These are phyloP conservation scores for Dimocarpus longan DNA, from an alignment of 345 rosid genomes.

Conservation along the genomic window DNA sequence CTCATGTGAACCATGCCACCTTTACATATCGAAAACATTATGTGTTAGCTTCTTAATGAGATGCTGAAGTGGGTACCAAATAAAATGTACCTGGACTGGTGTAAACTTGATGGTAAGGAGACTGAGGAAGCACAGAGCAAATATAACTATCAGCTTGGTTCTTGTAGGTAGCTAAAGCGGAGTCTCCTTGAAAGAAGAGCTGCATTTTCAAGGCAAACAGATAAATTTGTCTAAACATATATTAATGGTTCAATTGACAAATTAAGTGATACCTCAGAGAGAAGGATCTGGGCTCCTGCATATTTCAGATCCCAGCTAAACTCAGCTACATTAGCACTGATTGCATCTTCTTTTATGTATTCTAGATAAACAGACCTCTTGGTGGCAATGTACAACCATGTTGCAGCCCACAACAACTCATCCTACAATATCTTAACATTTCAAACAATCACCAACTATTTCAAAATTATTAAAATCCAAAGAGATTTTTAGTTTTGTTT, in stretches of 20 bases:
- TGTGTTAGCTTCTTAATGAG: background rate
- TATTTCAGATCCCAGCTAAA: slow-evolving; percentile 96
- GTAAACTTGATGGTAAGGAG: slow-evolving; percentile 69
- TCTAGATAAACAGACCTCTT: slow-evolving; percentile 37
- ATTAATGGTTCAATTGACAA: background rate
- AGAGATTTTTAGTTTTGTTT: background rate
- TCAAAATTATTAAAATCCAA: too few relatives aligned
- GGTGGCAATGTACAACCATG: slow-evolving; percentile 82
- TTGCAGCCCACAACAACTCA: slow-evolving; percentile 93
- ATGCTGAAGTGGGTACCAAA: background rate
- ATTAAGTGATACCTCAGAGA: slow-evolving; percentile 50
- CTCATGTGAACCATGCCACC: slow-evolving; percentile 82
- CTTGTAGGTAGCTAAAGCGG: slow-evolving; percentile 49
- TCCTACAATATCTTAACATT: slow-evolving; percentile 45
- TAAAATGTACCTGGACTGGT: slow-evolving; percentile 53
- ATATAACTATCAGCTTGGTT: slow-evolving; percentile 69
- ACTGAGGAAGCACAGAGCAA: slow-evolving; percentile 70
- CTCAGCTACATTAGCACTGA: slow-evolving; percentile 65
- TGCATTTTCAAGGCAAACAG: slow-evolving; percentile 32
- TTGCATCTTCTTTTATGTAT: slow-evolving; percentile 56
- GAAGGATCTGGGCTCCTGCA: slow-evolving; percentile 80
- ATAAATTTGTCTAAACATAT: background rate
- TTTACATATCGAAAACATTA: background rate
- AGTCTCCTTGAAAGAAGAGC: slow-evolving; percentile 52
- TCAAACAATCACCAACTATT: too few relatives aligned